Percentiles rank a stretch among this genome's conserved stretches.
Conservation (phyloP, 2,329 filamentous ascomycete species). For the Calonectria fujianensis region DNA sequence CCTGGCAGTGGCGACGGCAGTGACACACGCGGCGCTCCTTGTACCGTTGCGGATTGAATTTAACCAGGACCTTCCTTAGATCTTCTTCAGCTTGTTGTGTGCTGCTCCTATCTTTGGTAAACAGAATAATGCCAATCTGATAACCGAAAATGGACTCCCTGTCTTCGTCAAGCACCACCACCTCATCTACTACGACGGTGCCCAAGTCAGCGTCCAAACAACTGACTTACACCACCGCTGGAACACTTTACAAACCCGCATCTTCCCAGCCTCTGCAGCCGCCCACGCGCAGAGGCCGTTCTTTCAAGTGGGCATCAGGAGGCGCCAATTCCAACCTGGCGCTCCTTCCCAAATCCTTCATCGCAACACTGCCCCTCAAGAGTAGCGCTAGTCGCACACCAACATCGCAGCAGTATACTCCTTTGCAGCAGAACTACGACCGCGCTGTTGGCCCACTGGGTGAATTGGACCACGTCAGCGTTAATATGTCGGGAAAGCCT, state of each 20-base stretch:
- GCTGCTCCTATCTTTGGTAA: slow-evolving; percentile 45
- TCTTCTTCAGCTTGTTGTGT: slow-evolving; percentile 41
- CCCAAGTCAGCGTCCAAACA: slow-evolving; percentile 56
- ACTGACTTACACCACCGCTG: slow-evolving; percentile 73
- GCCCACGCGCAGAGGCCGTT: slow-evolving; percentile 70
- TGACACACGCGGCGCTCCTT: slow-evolving; percentile 35
- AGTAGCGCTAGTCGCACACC: slow-evolving; percentile 41
- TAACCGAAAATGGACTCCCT: slow-evolving; percentile 57
- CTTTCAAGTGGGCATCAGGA: slow-evolving; percentile 63
- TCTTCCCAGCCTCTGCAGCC: slow-evolving; percentile 68
- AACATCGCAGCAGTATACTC: slow-evolving; percentile 65
- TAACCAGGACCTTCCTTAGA: slow-evolving; percentile 58
- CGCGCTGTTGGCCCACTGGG: slow-evolving; percentile 67
- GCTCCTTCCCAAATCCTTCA: slow-evolving; percentile 61
- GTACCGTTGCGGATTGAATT: slow-evolving; percentile 47
- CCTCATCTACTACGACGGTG: slow-evolving; percentile 50
- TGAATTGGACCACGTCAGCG: slow-evolving; percentile 51
- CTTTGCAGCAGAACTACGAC: slow-evolving; percentile 73
- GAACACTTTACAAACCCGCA: slow-evolving; percentile 73
- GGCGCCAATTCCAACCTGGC: slow-evolving; percentile 57
- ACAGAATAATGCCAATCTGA: slow-evolving; percentile 47
- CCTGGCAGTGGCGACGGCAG: slow-evolving; percentile 29
- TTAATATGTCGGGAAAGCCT: slow-evolving; percentile 54
- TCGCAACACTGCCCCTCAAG: slow-evolving; percentile 61
- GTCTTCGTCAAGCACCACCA: slow-evolving; percentile 52